These are phyloP conservation scores for Zelonia costaricensis DNA, from an alignment of 208 protist genomes.

Conservation along the genomic window DNA sequence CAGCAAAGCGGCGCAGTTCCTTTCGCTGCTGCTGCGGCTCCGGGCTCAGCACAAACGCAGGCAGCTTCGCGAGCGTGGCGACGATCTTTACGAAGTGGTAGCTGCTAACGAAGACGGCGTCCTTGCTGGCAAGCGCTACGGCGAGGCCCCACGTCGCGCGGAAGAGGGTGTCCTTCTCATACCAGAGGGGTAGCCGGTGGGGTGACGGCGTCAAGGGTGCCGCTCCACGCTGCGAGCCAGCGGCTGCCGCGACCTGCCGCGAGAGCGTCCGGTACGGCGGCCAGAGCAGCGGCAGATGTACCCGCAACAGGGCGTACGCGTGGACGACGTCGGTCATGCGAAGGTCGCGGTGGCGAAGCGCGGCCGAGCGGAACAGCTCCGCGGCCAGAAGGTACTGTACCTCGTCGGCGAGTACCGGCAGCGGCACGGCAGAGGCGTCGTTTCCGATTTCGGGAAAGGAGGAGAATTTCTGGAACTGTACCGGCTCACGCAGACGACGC, in stretches of 20 bases:
- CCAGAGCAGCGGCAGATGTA: slow-evolving; percentile 58
- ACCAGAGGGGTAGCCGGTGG: slow-evolving; percentile 12
- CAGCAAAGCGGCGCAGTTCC: slow-evolving; percentile 4
- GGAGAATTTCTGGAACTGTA: background rate
- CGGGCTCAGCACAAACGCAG: slow-evolving; percentile 44
- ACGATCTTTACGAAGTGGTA: slow-evolving; percentile 84
- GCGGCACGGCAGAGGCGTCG: background rate
- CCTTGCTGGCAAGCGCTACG: slow-evolving; percentile 43
- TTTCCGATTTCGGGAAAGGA: background rate
- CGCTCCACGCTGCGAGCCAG: background rate
- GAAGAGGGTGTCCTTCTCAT: slow-evolving; percentile 43
- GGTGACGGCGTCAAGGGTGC: background rate
- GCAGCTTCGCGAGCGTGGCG: slow-evolving; percentile 52
- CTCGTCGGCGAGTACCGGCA: slow-evolving; percentile 7
- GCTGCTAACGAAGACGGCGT: slow-evolving; percentile 59
- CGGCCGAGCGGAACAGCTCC: slow-evolving; percentile 25
- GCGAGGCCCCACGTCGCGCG: slow-evolving; percentile 55
- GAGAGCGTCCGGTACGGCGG: slow-evolving; percentile 27
- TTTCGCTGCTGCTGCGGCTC: slow-evolving; percentile 15
- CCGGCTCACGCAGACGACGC: slow-evolving; percentile 16
- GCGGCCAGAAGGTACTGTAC: slow-evolving; percentile 22
- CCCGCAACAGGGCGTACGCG: slow-evolving; percentile 65
- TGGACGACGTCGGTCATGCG: slow-evolving; percentile 78
- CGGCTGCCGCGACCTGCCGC: background rate
- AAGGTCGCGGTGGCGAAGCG: slow-evolving; percentile 35